These are phyloP conservation scores for Amylostereum areolatum DNA, from an alignment of 1,284 basidiomycete genomes.

Conservation along the genomic window DNA sequence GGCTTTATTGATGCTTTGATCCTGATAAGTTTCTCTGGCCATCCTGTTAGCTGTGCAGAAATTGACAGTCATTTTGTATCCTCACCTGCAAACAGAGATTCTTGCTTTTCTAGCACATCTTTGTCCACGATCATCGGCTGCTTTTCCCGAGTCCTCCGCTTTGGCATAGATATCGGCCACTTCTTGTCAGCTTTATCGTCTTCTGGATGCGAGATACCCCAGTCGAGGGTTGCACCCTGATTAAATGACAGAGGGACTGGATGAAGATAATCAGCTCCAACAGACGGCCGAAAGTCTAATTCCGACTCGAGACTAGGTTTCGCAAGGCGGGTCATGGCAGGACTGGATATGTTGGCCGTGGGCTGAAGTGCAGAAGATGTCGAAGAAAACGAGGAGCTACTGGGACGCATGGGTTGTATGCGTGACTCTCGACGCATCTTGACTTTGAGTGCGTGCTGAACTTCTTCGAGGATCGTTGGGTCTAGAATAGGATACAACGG, in stretches of 20 bases:
- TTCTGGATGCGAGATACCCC: slow-evolving; percentile 45
- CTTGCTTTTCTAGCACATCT: slow-evolving; percentile 31
- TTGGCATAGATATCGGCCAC: slow-evolving; percentile 55
- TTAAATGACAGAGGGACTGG: slow-evolving; percentile 61
- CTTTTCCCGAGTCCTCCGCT: slow-evolving; percentile 54
- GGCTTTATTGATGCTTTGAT: slow-evolving; percentile 45
- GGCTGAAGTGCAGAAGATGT: slow-evolving; percentile 28
- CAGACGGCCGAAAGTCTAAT: slow-evolving; percentile 69
- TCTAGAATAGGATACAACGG: slow-evolving; percentile 33
- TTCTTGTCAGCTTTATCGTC: slow-evolving; percentile 53
- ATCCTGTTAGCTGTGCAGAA: neutral
- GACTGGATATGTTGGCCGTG: slow-evolving; percentile 8
- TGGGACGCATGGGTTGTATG: slow-evolving; percentile 21
- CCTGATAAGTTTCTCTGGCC: slow-evolving; percentile 50
- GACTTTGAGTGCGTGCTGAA: slow-evolving; percentile 62
- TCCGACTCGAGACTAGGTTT: slow-evolving; percentile 34
- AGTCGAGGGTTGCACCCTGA: slow-evolving; percentile 64
- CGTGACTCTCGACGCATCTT: slow-evolving; percentile 70
- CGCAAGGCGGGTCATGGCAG: slow-evolving; percentile 9
- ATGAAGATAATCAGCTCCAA: slow-evolving; percentile 35
- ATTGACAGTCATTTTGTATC: slow-evolving; percentile 1
- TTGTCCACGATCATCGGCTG: slow-evolving; percentile 30
- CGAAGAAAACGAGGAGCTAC: slow-evolving; percentile 29
- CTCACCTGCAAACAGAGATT: slow-evolving; percentile 22
- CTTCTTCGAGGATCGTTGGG: slow-evolving; percentile 67